These are phyloP conservation scores for Taphrina wiesneri DNA, from an alignment of 1,139 yeast genomes.

Conservation along the genomic window DNA sequence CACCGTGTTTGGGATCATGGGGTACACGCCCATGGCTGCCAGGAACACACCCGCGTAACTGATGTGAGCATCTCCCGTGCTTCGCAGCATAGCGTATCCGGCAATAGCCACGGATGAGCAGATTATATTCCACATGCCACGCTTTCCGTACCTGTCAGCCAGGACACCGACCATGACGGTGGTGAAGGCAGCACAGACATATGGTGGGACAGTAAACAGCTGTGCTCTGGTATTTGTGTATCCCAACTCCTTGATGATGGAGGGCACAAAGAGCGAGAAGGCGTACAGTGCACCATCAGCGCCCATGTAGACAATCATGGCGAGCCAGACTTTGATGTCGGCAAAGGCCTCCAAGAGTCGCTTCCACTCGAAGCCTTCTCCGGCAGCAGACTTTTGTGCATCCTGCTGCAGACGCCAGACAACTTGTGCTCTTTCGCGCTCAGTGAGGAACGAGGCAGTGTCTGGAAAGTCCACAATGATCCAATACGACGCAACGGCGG, in stretches of 20 bases:
- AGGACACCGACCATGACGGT: conserved; percentile 20
- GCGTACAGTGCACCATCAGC: conserved; percentile 43
- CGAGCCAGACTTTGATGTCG: conserved; percentile 24
- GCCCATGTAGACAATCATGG: conserved; percentile 42
- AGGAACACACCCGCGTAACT: conserved; percentile 48
- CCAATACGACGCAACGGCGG: conserved; percentile 68
- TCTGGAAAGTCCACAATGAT: conserved; percentile 57
- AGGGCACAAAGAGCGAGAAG: conserved; percentile 40
- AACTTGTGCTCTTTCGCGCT: conserved; percentile 25
- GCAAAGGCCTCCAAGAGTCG: conserved; percentile 17
- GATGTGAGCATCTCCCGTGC: conserved; percentile 35
- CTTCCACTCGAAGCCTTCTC: conserved; percentile 19
- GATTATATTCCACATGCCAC: conserved; percentile 17
- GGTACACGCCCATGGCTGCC: conserved; percentile 47
- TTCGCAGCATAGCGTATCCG: conserved; percentile 24
- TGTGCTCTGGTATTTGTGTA: conserved; percentile 39
- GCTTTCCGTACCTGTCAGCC: conserved; percentile 15
- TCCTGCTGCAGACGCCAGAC: conserved; percentile 25
- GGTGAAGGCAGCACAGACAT: conserved; percentile 36
- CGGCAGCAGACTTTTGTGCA: conserved; percentile 29
- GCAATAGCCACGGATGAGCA: conserved; percentile 23
- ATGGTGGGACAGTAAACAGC: conserved; percentile 41
- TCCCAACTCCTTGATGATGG: conserved; percentile 40
- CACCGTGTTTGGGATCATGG: conserved; percentile 48
- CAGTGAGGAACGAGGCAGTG: conserved; percentile 27